Evolutionary conservation across 2,329 filamentous ascomycete species (phyloP), one percentile per base, ranked within the genome.

Genomic region (Ophiosphaerella korrae): DNA sequence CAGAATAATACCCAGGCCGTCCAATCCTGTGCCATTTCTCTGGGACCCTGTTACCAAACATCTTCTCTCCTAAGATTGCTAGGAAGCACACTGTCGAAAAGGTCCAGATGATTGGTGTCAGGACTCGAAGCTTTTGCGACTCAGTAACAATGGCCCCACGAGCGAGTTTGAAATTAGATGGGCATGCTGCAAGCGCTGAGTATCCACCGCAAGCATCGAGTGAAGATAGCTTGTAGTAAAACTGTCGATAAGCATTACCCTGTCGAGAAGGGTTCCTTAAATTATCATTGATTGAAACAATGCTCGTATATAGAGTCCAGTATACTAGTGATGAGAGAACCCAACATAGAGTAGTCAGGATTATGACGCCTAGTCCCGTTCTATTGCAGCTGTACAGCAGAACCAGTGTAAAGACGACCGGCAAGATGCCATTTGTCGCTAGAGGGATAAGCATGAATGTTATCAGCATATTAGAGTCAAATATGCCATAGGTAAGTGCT

Each of bases 381-480:
- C 53, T 54, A 21, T 36, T 14, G 36, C 43, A 38, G 26, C 43
- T 43, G 29, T 50, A 45, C 12, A 65, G 45, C 4, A 66, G 37
- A 12, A 61, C 12, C 13, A 52, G 57, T 16, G 50, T 39, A 32
- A 65, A 61, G 6, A 58, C 46, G 2, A 64, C 40, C 5, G 62
- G 62, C 1, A 65, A 38, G 8, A 62, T 44, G 12, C 58, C 60
- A 24, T 60, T 65, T 12, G 53, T 63, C 7, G 60, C 55, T 13
- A 68, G 47, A 0, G 63, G 59, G 8, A 61, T 53, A 1, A 67
- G 42, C 41, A 67, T 47, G 48, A 66, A 60, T 23, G 58, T 64
- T 9, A 54, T 41, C 9, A 61, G 54, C 53, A 63, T 57, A 47
- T 61, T 46, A 2, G 55, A 58, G 2, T 44, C 21, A 40, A 61